Evolutionary conservation across 2,329 filamentous ascomycete species (phyloP), one percentile per base, ranked within the genome.

Genomic region (Pestalotiopsis sp.): DNA sequence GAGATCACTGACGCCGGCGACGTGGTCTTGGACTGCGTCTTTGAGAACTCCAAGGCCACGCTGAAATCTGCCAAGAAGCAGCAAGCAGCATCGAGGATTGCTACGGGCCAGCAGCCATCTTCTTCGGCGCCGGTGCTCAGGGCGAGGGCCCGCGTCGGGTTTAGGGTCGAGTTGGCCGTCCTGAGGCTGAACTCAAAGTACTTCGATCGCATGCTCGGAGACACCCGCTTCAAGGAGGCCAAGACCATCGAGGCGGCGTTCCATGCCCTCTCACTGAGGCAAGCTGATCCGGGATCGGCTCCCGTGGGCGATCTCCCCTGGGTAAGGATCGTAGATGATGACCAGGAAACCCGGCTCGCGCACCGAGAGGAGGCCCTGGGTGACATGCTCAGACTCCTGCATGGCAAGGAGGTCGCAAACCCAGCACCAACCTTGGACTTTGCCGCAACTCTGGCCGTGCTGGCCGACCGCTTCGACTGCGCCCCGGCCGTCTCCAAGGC

Each of bases 401-500:
- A 94, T 75, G 84, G 84, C 24, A 64, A 77, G 1, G 78, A 75
- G 10, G 64, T 40, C 2, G 38, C 40, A n/a, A 76, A 77, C n/a
- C 80, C 79, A 63, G 78, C 80, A 1, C 81, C 85, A 22, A 86
- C 85, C 17, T 84, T 92, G 70, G 79, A 86, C 6, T 91, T 91
- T 71, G 82, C 92, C 11, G 87, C 89, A 14, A 91, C 90, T 1
- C 80, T 94, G 55, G 88, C 90, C 55, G 85, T 93, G 64, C 85
- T 93, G 67, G 91, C 91, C 10, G 92, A 94, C 77, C 87, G 91
- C 58, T 94, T 93, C 78, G 90, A 91, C 78, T 91, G 90, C 68
- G 79, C 88, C 1, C 76, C 82, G 2, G 76, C 82, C 11, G 83
- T 93, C 1, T 82, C 86, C 9, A 81, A 81, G 60, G 87, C 88